Conservation (phyloP, 2,329 filamentous ascomycete genomes). For the Phialocephala subalpina region DNA sequence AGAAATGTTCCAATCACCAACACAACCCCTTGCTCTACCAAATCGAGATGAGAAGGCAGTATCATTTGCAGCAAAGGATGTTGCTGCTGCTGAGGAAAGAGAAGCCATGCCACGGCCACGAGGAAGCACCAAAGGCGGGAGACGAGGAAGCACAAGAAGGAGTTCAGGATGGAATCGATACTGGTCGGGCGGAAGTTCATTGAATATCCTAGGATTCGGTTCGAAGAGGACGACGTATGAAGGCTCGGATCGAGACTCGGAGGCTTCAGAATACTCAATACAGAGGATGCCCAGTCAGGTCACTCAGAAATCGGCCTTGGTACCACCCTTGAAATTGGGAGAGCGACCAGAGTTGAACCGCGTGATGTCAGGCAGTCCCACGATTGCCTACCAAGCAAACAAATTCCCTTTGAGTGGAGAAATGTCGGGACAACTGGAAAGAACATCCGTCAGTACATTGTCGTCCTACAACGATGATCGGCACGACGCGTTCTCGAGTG, state of each 20-base stretch:
- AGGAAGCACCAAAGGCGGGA: constrained; percentile 30
- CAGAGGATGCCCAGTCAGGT: constrained; percentile 50
- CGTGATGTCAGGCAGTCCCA: constrained; percentile 75
- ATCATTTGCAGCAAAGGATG: constrained; percentile 45
- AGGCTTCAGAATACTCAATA: constrained; percentile 65
- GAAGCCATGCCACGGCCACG: constrained; percentile 31
- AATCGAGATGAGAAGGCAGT: constrained; percentile 44
- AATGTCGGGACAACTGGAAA: constrained; percentile 68
- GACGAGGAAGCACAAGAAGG: constrained; percentile 50
- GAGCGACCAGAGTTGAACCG: constrained; percentile 64
- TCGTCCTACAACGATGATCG: constrained; percentile 42
- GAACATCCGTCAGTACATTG: constrained; percentile 53
- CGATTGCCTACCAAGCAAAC: constrained; percentile 61
- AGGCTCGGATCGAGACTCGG: constrained; percentile 52
- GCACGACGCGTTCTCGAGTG: constrained; percentile 65
- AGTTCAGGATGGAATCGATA: constrained; percentile 82
- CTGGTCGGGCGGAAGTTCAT: constrained; percentile 76
- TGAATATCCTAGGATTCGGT: constrained; percentile 70
- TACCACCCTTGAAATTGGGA: constrained; percentile 72
- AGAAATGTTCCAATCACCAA: background rate
- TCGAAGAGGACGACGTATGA: constrained; percentile 52
- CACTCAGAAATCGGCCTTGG: constrained; percentile 73
- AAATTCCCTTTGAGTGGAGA: constrained; percentile 62
- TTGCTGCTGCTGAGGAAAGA: constrained; percentile 8
- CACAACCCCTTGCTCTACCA: constrained; percentile 32